Base-by-base conservation (phyloP, 1,284 basidiomycete species). In the Ustilago trichophora region DNA sequence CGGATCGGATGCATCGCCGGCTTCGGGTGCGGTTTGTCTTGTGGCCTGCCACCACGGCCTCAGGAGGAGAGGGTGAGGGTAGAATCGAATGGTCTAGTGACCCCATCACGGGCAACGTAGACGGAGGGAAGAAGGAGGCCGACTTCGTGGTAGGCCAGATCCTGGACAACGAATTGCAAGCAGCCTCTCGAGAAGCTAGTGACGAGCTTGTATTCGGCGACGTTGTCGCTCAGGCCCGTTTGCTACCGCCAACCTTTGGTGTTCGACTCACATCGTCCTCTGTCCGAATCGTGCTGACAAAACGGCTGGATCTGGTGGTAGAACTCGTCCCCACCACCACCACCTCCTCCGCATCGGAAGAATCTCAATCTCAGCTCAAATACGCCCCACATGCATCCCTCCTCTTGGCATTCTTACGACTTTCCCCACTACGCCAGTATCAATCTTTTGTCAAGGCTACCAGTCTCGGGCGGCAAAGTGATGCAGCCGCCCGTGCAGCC, bases 201-300 rank as follows among this genome's bases (percentile, higher is more conserved):
- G 76, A 77, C 48, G 60, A 57, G 21, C 46, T 76, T 22, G 54
- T 72, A 2, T 77, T 76, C 32, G 64, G 70, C 26, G 71, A 70
- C 31, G 45, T 77, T 0, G 58, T 68, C 4, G 59, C 59, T 1
- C 64, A 77, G 25, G 69, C 66, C 0, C 46, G 76, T 11, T 31
- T 37, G 11, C 36, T 77, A 3, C 62, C 71, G 2, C 54, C 63
- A 2, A 54, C 56, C 1, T 66, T 73, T 15, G 55, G 64, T 0
- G 68, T 68, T 16, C 34, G 63, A 6, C 40, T 74, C 25, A 72
- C 66, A 5, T 53, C 56, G 6, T 27, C 27, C 1, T 51, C 69
- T 31, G 64, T 76, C 2, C 21, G 60, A 4, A 48, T 77, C 27
- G 65, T 59, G 9, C 33, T 76, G 10, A 73, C 63, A 1, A 50